Percentiles rank a stretch among this genome's conserved stretches.
Evolutionary conservation across 2,329 filamentous ascomycete genomes (phyloP).

Genomic region (Lachnellula arida): DNA sequence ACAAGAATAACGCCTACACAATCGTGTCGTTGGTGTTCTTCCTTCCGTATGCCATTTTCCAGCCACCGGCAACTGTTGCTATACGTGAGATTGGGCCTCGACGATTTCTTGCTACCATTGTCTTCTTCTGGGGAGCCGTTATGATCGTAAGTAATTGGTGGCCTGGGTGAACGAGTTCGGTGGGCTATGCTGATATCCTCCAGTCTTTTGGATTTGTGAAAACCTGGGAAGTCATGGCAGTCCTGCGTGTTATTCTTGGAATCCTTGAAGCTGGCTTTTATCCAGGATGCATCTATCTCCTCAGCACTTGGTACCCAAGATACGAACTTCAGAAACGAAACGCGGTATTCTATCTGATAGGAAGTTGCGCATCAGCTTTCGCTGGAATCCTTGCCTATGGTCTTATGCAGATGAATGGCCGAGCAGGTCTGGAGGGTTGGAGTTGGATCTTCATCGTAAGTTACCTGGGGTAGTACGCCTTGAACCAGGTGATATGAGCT

Average conservation of each 20-base stretch:
- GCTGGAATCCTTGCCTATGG: slow-evolving; percentile 67
- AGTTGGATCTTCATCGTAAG: slow-evolving; percentile 45
- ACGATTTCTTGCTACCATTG: slow-evolving; percentile 48
- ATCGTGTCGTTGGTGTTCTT: slow-evolving; percentile 71
- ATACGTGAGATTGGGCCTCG: slow-evolving; percentile 63
- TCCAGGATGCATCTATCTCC: slow-evolving; percentile 39
- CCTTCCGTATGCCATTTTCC: slow-evolving; percentile 66
- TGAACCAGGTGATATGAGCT: not conserved
- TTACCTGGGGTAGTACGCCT: not conserved
- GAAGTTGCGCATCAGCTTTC: slow-evolving; percentile 61
- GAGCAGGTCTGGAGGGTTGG: slow-evolving; percentile 18
- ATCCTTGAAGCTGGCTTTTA: slow-evolving; percentile 30
- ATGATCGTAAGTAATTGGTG: slow-evolving; percentile 34
- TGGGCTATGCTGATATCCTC: not conserved
- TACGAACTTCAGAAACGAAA: slow-evolving; percentile 68
- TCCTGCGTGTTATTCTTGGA: slow-evolving; percentile 27
- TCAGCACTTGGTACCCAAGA: slow-evolving; percentile 39
- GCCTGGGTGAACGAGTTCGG: too few relatives aligned
- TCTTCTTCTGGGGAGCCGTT: slow-evolving; percentile 38
- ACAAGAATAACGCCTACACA: slow-evolving; percentile 33
- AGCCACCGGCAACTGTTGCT: slow-evolving; percentile 65
- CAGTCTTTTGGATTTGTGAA: slow-evolving; percentile 34
- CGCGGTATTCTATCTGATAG: slow-evolving; percentile 64
- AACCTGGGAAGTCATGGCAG: slow-evolving; percentile 26
- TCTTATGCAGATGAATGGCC: slow-evolving; percentile 41